Conservation (phyloP, 441 rosid species). For the Arabidopsis lyrata region DNA sequence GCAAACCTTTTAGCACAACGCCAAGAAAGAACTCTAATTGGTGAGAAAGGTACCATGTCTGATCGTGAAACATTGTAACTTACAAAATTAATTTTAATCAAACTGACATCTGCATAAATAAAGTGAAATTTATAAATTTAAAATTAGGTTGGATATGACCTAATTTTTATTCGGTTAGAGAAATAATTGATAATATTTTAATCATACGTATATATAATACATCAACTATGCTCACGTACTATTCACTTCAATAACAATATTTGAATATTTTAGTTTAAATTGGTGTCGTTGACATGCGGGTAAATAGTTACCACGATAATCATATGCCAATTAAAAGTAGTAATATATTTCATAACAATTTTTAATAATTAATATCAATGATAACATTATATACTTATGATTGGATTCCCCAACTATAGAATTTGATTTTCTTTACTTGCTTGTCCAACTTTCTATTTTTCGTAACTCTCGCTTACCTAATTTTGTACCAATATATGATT, state of each 20-base stretch:
- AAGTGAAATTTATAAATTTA: background rate
- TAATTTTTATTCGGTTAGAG: background rate
- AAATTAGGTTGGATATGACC: conserved; percentile 7
- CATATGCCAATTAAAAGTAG: conserved; percentile 25
- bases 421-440: conserved; percentile 10
- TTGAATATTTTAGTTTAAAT: conserved; percentile 8
- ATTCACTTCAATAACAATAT: background rate
- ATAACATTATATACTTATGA: background rate
- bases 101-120: background rate
- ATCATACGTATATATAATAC: conserved; percentile 8
- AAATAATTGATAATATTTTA: background rate
- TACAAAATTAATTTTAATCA: background rate
- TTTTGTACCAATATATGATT: background rate
- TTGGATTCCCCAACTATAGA: conserved; percentile 24
- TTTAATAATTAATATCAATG: background rate
- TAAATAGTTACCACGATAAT: conserved; percentile 29
- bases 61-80: background rate
- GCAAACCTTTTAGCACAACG: background rate
- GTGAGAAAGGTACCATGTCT: background rate
- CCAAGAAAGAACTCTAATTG: background rate
- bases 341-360: conserved; percentile 12
- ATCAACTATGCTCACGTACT: background rate
- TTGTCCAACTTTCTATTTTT: background rate
- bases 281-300: conserved; percentile 25
- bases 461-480: background rate